Evolutionary conservation across 148 eudicot species (phyloP).

Genomic region (Amaranthus hypochondriacus): DNA sequence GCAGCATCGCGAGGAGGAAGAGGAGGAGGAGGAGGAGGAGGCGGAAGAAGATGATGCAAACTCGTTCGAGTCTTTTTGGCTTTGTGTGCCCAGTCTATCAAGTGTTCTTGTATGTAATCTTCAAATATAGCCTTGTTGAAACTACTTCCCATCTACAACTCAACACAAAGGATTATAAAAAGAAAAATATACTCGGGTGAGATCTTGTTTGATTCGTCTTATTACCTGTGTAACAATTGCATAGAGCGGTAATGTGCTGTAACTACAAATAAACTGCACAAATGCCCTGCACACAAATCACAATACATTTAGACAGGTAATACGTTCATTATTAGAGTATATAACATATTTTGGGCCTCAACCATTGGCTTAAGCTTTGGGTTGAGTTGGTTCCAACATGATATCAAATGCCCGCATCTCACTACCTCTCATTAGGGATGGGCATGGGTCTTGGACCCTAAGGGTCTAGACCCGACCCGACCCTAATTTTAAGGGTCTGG

Average conservation of each 20-base stretch:
- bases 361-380: no score
- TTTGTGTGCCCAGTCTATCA: slow-evolving; percentile 28
- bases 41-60: background rate
- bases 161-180: background rate
- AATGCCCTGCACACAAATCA: slow-evolving; percentile 31
- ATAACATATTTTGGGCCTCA: no score
- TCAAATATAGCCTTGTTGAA: slow-evolving; percentile 33
- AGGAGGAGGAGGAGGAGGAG: background rate
- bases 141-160: slow-evolving; percentile 27
- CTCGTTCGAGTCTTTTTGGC: slow-evolving; percentile 14
- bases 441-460: no score
- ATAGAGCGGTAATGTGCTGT: slow-evolving; percentile 44
- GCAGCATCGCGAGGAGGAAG: background rate
- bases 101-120: slow-evolving; percentile 27
- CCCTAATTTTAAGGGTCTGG: no score
- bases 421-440: no score
- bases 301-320: no score
- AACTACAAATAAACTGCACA: slow-evolving; percentile 39
- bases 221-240: slow-evolving; percentile 41
- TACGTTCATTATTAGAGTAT: no score
- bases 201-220: background rate
- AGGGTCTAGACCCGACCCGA: no score
- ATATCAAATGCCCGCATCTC: no score
- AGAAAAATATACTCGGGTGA: background rate
- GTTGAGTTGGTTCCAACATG: no score